phyloP scores from a whole-genome alignment of 177 flowering plant genomes.

The Vitis hybrid region DNA sequence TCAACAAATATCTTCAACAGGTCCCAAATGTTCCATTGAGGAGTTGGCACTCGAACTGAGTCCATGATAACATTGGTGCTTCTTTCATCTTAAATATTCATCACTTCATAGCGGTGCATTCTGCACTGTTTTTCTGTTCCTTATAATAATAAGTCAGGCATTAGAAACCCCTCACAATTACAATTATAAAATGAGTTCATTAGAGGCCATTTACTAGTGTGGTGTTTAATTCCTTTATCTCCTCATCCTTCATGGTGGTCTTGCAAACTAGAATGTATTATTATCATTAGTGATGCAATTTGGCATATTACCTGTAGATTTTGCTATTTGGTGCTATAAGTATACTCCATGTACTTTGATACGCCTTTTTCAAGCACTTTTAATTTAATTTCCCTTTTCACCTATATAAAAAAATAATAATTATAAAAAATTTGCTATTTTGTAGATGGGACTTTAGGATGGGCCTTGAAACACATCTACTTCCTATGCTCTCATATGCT shows the following conservation, averaged over 20 bases:
- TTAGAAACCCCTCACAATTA: neutral
- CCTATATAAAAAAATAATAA: neutral
- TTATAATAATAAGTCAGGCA: neutral
- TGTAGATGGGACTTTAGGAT: neutral
- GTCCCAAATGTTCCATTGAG: neutral
- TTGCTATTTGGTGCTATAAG: too few species aligned
- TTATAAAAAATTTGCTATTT: neutral
- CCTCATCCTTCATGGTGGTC: too few species aligned
- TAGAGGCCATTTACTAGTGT: too few species aligned
- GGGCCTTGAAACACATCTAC: neutral
- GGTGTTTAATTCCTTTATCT: too few species aligned
- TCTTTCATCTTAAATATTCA: neutral
- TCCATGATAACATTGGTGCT: neutral
- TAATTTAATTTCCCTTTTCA: neutral
- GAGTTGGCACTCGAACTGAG: neutral
- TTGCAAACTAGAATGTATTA: too few species aligned
- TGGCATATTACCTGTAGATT: too few species aligned
- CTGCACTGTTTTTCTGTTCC: neutral
- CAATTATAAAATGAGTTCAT: too few species aligned
- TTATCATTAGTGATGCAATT: too few species aligned
- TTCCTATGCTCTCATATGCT: neutral
- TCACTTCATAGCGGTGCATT: neutral
- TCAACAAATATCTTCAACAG: neutral
- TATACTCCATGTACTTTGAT: neutral
- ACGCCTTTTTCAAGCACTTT: neutral